Conservation (phyloP, 495 filamentous ascomycete genomes). For the Penicillium flavigenum region DNA sequence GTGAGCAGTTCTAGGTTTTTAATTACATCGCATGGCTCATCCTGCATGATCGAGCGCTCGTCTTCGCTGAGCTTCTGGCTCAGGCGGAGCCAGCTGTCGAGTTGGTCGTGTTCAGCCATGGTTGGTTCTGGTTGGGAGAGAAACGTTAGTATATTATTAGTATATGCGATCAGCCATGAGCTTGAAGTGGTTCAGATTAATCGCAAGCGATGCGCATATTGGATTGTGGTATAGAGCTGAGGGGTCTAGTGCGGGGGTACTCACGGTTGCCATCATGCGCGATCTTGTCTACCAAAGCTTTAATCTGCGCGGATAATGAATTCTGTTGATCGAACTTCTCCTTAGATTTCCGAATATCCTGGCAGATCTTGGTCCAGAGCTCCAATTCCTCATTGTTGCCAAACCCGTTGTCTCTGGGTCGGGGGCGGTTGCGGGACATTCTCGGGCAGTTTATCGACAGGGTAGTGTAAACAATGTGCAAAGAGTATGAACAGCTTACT, state of each 20-base stretch:
- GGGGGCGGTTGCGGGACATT: constrained; percentile 50
- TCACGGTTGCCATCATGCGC: constrained; percentile 47
- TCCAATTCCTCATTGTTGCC: constrained; percentile 61
- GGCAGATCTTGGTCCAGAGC: constrained; percentile 62
- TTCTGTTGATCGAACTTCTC: constrained; percentile 60
- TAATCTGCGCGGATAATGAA: constrained; percentile 51
- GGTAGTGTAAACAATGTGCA: neutral
- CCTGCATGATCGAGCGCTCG: constrained; percentile 56
- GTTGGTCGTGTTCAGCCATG: constrained; percentile 45
- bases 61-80: constrained; percentile 64
- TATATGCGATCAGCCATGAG: neutral
- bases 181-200: neutral
- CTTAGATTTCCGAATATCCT: constrained; percentile 57
- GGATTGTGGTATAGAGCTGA: constrained; percentile 6
- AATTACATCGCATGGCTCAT: constrained; percentile 58
- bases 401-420: constrained; percentile 48
- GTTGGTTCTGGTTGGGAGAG: constrained; percentile 33
- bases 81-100: constrained; percentile 61
- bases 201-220: neutral
- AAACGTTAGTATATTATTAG: constrained; percentile 13
- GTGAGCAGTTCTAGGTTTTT: constrained; percentile 60
- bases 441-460: neutral
- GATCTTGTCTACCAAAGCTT: constrained; percentile 51
- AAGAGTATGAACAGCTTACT: neutral
- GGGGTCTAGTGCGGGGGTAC: constrained; percentile 21